Evolutionary conservation across 352 stramenopile genomes (phyloP).

Genomic region (Albugo laibachii): DNA sequence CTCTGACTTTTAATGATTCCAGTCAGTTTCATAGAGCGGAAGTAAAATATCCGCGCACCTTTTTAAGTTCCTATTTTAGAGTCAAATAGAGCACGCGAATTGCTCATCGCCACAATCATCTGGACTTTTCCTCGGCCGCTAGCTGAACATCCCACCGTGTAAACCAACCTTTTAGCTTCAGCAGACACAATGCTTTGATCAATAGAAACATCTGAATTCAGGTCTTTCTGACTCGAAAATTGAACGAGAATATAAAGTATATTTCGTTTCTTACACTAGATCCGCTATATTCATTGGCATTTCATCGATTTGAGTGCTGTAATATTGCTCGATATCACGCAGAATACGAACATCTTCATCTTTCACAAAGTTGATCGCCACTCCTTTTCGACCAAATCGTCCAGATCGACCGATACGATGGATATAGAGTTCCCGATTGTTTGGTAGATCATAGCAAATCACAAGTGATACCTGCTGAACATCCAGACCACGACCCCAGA

Average conservation of each 20-base stretch:
- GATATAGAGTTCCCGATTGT: constrained; percentile 94
- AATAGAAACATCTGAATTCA: no score
- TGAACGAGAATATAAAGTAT: not conserved
- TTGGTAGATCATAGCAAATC: constrained; percentile 95
- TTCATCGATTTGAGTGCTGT: constrained; percentile 87
- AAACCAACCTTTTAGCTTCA: no score
- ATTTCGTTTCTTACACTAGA: constrained; percentile 43
- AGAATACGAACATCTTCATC: constrained; percentile 89
- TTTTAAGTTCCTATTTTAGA: no score
- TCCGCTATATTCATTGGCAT: constrained; percentile 90
- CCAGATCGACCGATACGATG: constrained; percentile 90
- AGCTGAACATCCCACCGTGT: no score
- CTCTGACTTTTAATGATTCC: no score
- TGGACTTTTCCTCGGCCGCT: no score
- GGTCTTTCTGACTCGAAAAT: not conserved
- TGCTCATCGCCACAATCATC: no score
- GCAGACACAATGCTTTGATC: no score
- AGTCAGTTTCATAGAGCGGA: no score
- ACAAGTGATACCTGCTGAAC: constrained; percentile 95
- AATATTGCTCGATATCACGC: constrained; percentile 88
- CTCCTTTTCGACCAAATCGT: constrained; percentile 93
- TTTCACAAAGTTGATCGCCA: constrained; percentile 97
- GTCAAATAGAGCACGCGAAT: no score
- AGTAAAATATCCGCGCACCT: no score
- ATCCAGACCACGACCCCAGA: constrained; percentile 94